Conservation (phyloP, 257 asterid species). For the Nicotiana undulata region DNA sequence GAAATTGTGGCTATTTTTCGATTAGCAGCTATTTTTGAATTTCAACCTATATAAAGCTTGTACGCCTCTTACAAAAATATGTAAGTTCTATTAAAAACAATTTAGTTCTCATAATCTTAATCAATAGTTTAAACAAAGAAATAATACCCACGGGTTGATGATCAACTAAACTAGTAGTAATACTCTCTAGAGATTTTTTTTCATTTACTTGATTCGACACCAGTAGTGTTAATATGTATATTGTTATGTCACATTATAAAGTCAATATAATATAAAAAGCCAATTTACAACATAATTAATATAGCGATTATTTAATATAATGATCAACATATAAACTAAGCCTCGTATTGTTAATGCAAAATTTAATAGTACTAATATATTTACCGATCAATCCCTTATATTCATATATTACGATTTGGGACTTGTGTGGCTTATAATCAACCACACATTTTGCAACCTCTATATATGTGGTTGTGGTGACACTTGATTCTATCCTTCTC, state of each 20-base stretch:
- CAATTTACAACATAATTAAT: background rate
- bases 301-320: background rate
- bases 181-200: background rate
- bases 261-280: too few relatives aligned
- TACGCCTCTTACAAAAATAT: too few relatives aligned
- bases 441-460: background rate
- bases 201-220: background rate
- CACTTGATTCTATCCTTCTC: background rate
- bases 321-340: background rate
- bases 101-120: too few relatives aligned
- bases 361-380: background rate
- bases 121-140: too few relatives aligned
- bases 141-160: background rate
- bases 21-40: too few relatives aligned
- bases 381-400: background rate
- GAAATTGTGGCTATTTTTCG: too few relatives aligned
- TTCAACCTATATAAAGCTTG: too few relatives aligned
- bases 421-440: background rate
- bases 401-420: too few relatives aligned
- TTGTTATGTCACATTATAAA: background rate
- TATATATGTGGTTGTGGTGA: background rate
- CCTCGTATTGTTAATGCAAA: background rate
- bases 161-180: background rate
- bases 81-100: too few relatives aligned
- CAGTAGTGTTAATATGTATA: too few relatives aligned